Base-by-base conservation (phyloP, 2,329 filamentous ascomycete genomes). In the Cadophora gregata region DNA sequence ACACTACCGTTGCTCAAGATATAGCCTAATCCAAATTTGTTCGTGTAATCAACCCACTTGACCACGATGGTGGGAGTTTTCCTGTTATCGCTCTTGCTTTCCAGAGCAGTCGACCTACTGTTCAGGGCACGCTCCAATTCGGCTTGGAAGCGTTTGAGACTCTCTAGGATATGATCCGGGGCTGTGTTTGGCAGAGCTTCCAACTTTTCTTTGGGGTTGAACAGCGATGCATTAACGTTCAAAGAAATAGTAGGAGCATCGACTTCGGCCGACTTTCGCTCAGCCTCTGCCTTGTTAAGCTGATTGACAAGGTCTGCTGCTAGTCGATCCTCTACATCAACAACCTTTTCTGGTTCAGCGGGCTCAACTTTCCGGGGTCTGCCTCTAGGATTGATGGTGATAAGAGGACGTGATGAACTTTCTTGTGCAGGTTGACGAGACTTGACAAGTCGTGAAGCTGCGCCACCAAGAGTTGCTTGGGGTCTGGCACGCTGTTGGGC, bases 21-120 rank as follows among this genome's bases (percentile, higher is more conserved):
- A 75, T 95, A 96, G 42, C 92, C 92, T 19, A 96, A 84, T 14
- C 92, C 92, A 77, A 93, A 93, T 77, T 93, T 93, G 78, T 93
- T 93, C 67, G 91, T 93, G 78, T 96, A 96, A 77, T 96, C 92
- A 7, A 96, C 92, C 92, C 92, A 96, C 76, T 94, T 93, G 12
- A 90, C 86, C 14, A 90, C 88, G 53, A 90, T 86, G 75, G 88
- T 80, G 75, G 90, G 84, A 76, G 90, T 78, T 64, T 84, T 77
- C 69, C 83, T 79, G 66, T 84, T 80, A 78, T 61, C 56, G 10
- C 86, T 85, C 10, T 85, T 81, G 0, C 83, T 84, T 59, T 88
- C 80, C 63, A 88, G 81, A 24, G 87, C 87, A 83, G 87, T 88
- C 0, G 86, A 83, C 74, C 88, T 83, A 47, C 88, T 82, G 71